Evolutionary conservation across 2,329 filamentous ascomycete genomes (phyloP), one percentile per base, ranked within the genome.

Genomic region (Microcyclospora pomicola): DNA sequence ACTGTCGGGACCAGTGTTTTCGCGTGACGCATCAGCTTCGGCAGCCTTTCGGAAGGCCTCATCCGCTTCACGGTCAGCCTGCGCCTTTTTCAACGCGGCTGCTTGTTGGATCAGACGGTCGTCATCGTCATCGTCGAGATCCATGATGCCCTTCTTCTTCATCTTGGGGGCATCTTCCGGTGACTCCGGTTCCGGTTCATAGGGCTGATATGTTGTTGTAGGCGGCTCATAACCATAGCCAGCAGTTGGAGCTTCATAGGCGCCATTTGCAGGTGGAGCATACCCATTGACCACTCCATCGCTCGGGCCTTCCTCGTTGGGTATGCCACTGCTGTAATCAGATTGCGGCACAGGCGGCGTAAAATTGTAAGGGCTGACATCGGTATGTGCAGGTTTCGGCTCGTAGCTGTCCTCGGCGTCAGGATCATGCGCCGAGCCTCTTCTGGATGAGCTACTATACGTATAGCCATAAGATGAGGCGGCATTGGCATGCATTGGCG

Each of bases 11-110:
- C 66, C 66, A 42, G 67, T 64, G 41, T 67, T 65, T 42, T 73
- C 69, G 40, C 73, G 73, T 64, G 81, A 76, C 14, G 77, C 73
- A 59, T 79, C 73, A 42, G 69, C 72, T 63, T 76, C 86, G 1
- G 85, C 88, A 16, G 83, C 84, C 58, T 80, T 85, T 39, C 77
- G 75, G 67, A 95, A 84, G 57, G 85, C 77, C 51, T 92, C 87
- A 40, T 85, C 80, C 34, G 87, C 86, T 58, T 85, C 81, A 15
- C 75, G 72, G 51, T 92, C 83, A 51, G 63, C 63, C 33, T 51
- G 49, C 12, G 51, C 42, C 31, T 54, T 53, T 35, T 66, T 70
- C 37, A 71, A 59, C 2, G 68, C 63, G 2, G 72, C 64, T 32
- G 69, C 72, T 27, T 66, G 65, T 6, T 39, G 31, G 9, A 42